Percentiles rank a stretch among this genome's conserved stretches.
phyloP scores from a whole-genome alignment of 176 grass and related monocot species.

The Carex kokanica region DNA sequence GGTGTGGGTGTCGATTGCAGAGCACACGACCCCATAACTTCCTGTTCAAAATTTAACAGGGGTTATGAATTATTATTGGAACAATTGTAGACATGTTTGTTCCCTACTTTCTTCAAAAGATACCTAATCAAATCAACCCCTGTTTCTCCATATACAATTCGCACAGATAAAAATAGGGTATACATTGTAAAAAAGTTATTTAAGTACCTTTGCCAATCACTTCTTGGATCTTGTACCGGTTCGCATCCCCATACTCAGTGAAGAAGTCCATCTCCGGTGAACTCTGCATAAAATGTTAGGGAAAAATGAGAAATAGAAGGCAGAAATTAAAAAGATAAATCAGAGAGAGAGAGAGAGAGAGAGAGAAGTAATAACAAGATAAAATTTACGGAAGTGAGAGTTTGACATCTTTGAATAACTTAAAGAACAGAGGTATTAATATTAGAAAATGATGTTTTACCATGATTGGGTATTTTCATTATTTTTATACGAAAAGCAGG shows the following conservation, averaged over 20 bases:
- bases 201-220: constrained; percentile 71
- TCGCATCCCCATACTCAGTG: constrained; percentile 89
- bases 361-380: neutral
- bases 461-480: neutral
- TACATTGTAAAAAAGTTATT: neutral
- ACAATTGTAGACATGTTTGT: neutral
- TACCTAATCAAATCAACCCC: neutral
- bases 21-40: constrained; percentile 96
- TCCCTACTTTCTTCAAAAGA: neutral
- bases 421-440: constrained; percentile 3
- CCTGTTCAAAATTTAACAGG: constrained; percentile 26
- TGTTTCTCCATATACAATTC: neutral
- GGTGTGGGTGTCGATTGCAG: constrained; percentile 82
- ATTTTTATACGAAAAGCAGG: neutral
- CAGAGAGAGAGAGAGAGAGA: neutral
- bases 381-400: neutral
- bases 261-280: constrained; percentile 77
- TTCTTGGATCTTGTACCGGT: constrained; percentile 96
- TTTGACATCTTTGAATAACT: neutral
- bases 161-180: neutral
- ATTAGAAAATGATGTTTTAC: neutral
- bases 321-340: neutral
- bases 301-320: neutral
- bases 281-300: constrained; percentile 43
- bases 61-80: neutral